Conservation (phyloP, 208 protist species). For the Trichomonas gallinae region DNA sequence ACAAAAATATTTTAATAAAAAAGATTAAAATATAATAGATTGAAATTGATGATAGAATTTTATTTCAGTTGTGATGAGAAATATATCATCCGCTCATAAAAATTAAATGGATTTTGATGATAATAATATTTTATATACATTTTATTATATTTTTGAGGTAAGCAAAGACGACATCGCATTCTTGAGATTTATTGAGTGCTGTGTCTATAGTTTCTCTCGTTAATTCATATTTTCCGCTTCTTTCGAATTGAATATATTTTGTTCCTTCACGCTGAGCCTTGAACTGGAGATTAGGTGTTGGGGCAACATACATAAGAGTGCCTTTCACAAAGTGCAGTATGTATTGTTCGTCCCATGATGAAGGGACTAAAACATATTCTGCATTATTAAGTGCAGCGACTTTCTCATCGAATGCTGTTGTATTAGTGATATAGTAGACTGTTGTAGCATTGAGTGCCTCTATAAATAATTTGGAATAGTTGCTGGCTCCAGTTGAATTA, state of each 20-base stretch:
- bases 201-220: background rate
- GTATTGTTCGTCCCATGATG: background rate
- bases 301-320: background rate
- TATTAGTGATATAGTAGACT: background rate
- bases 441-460: background rate
- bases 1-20: background rate
- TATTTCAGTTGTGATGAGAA: background rate
- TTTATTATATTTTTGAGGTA: background rate
- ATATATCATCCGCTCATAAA: no score
- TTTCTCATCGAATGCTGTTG: background rate
- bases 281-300: background rate
- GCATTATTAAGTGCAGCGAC: background rate
- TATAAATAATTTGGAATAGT: background rate
- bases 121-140: no score
- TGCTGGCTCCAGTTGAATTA: background rate
- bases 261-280: background rate
- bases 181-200: background rate
- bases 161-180: background rate
- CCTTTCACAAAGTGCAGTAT: background rate
- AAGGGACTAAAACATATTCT: background rate
- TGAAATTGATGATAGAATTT: background rate
- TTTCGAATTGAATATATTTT: background rate
- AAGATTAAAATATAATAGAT: background rate
- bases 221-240: background rate
- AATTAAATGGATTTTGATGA: no score